Evolutionary conservation across 257 asterid species (phyloP).

Genomic region (Solanum virginianum): DNA sequence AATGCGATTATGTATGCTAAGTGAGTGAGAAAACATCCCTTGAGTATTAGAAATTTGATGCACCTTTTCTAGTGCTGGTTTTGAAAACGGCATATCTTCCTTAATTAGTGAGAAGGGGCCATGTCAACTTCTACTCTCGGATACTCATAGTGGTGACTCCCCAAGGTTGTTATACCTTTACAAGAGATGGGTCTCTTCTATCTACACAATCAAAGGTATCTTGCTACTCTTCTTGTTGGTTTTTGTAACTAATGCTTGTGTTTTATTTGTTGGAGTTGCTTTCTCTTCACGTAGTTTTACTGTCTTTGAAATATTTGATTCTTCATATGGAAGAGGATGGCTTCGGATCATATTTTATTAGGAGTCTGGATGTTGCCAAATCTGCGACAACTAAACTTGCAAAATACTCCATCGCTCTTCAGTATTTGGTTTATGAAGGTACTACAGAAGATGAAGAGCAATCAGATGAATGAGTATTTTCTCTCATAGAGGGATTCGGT

Average conservation of each 20-base stretch:
- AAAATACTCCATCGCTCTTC: conserved; percentile 78
- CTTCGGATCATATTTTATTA: conserved; percentile 47
- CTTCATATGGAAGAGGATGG: conserved; percentile 33
- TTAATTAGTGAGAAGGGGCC: conserved; percentile 33
- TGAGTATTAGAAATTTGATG: not conserved
- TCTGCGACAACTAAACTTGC: conserved; percentile 25
- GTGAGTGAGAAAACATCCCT: conserved; percentile 43
- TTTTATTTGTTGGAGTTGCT: not conserved
- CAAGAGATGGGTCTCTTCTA: conserved; percentile 80
- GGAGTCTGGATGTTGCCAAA: conserved; percentile 16
- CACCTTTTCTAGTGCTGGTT: not conserved
- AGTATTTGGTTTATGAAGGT: conserved; percentile 57
- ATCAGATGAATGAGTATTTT: not conserved
- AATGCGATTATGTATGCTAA: conserved; percentile 59
- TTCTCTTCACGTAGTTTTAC: not conserved
- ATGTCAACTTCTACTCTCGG: conserved; percentile 61
- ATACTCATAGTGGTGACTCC: conserved; percentile 69
- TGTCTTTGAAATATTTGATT: not conserved
- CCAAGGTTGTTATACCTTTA: conserved; percentile 70
- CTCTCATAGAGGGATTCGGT: not conserved
- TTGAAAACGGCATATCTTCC: not conserved
- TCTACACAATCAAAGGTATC: conserved; percentile 58
- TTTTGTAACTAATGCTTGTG: not conserved
- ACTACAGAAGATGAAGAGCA: conserved; percentile 14
- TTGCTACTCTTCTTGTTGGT: not conserved